Conservation (phyloP, 2,329 filamentous ascomycete genomes). For the Cordyceps tenuipes region DNA sequence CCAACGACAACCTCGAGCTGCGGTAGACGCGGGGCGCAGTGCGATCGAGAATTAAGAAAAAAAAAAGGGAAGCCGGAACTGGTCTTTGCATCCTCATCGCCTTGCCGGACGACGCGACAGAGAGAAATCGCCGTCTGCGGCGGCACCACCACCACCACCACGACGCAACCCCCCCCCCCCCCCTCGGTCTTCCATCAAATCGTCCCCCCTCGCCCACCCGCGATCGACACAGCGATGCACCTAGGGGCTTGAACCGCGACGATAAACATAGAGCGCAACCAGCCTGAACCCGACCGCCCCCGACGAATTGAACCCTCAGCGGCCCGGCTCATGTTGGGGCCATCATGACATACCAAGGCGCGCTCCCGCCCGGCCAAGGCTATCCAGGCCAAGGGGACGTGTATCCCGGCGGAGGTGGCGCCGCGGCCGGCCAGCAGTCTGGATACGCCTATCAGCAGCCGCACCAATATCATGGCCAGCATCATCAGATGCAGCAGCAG, state of each 20-base stretch:
- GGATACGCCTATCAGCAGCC: conserved; percentile 18
- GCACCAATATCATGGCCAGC: conserved; percentile 13
- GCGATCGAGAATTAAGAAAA: not conserved
- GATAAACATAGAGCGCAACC: not conserved
- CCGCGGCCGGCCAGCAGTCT: conserved; percentile 1
- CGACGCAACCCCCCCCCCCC: not conserved
- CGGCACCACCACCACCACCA: not conserved
- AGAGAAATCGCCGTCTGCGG: not conserved
- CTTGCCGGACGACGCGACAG: not conserved
- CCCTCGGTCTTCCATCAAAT: not conserved
- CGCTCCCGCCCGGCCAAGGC: conserved; percentile 32
- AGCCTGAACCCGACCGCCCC: not conserved
- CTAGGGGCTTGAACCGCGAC: not conserved
- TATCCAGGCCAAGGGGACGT: conserved; percentile 30
- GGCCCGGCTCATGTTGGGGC: conserved; percentile 15
- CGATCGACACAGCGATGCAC: conserved; percentile 11
- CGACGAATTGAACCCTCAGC: not conserved
- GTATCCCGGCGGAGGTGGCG: conserved; percentile 9
- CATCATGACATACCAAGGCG: conserved; percentile 29
- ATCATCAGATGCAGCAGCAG: too few relatives aligned
- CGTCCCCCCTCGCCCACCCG: not conserved
- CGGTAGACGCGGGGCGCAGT: not conserved
- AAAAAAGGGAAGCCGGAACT: too few relatives aligned
- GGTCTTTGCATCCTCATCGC: too few relatives aligned
- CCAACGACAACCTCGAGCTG: not conserved